Evolutionary conservation across 2,329 filamentous ascomycete genomes (phyloP).

Genomic region (Ophiognomonia clavigignenti-juglandacearum): DNA sequence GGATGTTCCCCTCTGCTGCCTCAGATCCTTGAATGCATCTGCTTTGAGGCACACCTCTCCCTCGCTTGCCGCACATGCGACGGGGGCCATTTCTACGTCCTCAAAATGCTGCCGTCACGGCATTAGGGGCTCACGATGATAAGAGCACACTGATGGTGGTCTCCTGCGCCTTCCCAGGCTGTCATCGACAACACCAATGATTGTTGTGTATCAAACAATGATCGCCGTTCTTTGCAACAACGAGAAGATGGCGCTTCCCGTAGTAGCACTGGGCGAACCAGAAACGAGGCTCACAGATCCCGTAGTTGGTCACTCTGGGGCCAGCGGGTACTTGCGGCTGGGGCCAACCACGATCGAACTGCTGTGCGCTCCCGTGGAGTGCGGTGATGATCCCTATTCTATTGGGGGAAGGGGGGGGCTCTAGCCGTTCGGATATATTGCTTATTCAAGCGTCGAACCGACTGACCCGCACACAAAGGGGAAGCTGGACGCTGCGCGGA

Average conservation of each 20-base stretch:
- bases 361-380: slow-evolving; percentile 24
- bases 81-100: no score
- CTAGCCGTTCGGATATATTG: slow-evolving; percentile 30
- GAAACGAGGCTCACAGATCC: no score
- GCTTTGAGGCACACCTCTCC: slow-evolving; percentile 1
- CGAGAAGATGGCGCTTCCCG: neutral
- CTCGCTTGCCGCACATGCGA: slow-evolving; percentile 3
- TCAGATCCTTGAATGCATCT: slow-evolving; percentile 15
- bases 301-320: no score
- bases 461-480: slow-evolving; percentile 16
- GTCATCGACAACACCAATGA: neutral
- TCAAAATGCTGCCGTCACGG: no score
- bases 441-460: slow-evolving; percentile 30
- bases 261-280: no score
- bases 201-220: slow-evolving; percentile 9
- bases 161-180: no score
- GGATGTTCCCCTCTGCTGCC: slow-evolving; percentile 7
- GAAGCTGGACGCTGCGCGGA: no score
- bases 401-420: no score
- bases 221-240: slow-evolving; percentile 11
- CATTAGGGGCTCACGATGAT: no score
- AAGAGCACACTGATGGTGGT: no score
- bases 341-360: slow-evolving; percentile 32
- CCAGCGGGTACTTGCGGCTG: no score
- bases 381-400: slow-evolving; percentile 28